phyloP scores from a whole-genome alignment of 2,329 filamentous ascomycete genomes.

The Phialocephala sp. region DNA sequence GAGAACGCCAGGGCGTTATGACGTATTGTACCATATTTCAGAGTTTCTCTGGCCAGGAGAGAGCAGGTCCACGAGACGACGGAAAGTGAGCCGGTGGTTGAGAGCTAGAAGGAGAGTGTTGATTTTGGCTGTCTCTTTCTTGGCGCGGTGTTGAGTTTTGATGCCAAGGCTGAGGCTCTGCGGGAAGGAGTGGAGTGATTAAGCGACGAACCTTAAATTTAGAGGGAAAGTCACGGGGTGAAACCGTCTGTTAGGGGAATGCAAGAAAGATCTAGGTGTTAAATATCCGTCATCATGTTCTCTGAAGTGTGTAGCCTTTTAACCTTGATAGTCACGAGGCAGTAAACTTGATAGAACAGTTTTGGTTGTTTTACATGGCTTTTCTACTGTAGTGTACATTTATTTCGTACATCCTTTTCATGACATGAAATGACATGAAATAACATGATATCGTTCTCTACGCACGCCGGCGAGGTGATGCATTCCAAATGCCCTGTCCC shows the following conservation, averaged over 20 bases:
- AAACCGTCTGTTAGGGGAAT: not conserved
- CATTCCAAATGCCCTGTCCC: slow-evolving; percentile 7
- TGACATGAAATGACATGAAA: slow-evolving; percentile 4
- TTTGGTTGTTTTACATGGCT: not conserved
- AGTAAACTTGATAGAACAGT: not conserved
- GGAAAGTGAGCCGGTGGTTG: not conserved
- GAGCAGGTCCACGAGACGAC: not conserved
- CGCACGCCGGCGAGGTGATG: slow-evolving; percentile 23
- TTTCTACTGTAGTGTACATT: slow-evolving; percentile 17
- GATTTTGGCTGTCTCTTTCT: slow-evolving; percentile 14
- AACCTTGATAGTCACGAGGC: not conserved
- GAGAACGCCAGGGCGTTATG: slow-evolving; percentile 75
- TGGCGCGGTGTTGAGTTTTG: slow-evolving; percentile 17
- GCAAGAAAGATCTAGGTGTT: not conserved
- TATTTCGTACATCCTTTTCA: slow-evolving; percentile 11
- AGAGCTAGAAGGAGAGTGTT: not conserved
- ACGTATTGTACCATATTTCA: slow-evolving; percentile 69
- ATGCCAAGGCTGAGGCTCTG: slow-evolving; percentile 35
- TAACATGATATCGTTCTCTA: slow-evolving; percentile 9
- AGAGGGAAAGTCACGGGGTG: slow-evolving; percentile 6
- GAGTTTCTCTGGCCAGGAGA: too few relatives aligned
- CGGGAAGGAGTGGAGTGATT: slow-evolving; percentile 11
- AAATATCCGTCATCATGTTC: too few relatives aligned
- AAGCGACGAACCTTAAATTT: slow-evolving; percentile 24
- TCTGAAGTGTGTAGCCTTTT: not conserved